phyloP scores from a whole-genome alignment of 2,329 filamentous ascomycete species.

The Fonsecaea erecta region DNA sequence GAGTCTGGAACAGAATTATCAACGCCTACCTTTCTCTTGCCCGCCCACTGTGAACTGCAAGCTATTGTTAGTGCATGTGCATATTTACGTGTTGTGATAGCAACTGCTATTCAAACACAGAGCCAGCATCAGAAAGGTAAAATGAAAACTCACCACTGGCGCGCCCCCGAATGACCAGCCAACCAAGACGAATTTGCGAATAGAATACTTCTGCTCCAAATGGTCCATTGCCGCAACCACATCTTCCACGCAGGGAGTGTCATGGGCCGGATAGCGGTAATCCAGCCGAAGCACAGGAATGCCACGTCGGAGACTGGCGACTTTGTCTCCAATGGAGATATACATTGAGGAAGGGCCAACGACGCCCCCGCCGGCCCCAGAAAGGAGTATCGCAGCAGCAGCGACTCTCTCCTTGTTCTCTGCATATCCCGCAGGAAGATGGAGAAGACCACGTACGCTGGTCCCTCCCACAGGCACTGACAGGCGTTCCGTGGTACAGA shows the following conservation, averaged over 20 bases:
- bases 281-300: constrained; percentile 50
- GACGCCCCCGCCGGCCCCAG: constrained; percentile 46
- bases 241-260: constrained; percentile 45
- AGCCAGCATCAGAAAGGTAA: constrained; percentile 40
- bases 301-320: constrained; percentile 44
- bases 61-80: not conserved
- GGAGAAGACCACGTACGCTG: constrained; percentile 41
- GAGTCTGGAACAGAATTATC: not conserved
- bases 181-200: constrained; percentile 47
- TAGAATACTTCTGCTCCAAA: constrained; percentile 40
- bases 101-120: not conserved
- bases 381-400: constrained; percentile 41
- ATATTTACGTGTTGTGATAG: not conserved
- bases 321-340: constrained; percentile 49
- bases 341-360: constrained; percentile 50
- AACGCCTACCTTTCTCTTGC: constrained; percentile 26
- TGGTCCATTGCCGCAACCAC: constrained; percentile 46
- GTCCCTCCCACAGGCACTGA: constrained; percentile 28
- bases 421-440: constrained; percentile 42
- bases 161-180: constrained; percentile 53
- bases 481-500: constrained; percentile 23
- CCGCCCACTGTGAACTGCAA: constrained; percentile 23
- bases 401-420: constrained; percentile 13
- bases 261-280: constrained; percentile 46
- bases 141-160: constrained; percentile 39